Evolutionary conservation across 805 yeast genomes (phyloP).

Genomic region (Candida berthetii): DNA sequence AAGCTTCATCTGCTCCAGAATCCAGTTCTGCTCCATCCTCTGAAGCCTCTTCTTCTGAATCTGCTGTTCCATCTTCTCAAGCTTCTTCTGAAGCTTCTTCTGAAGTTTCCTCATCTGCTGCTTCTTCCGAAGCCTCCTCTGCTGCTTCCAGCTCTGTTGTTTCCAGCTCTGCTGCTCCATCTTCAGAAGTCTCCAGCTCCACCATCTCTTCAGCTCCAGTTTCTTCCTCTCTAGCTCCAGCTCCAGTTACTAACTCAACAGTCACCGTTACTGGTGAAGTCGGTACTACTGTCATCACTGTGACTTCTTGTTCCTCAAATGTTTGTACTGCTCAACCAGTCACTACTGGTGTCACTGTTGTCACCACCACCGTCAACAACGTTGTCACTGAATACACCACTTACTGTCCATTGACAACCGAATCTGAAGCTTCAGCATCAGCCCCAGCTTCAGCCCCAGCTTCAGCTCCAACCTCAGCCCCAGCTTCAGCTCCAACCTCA

Average conservation of each 20-base stretch:
- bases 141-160: neutral
- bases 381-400: neutral
- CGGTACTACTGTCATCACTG: neutral
- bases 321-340: neutral
- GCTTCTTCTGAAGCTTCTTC: too few species aligned
- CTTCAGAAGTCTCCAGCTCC: too few species aligned
- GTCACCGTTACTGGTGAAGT: neutral
- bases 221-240: neutral
- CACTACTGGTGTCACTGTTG: neutral
- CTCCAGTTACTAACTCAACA: neutral
- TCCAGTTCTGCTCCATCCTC: too few species aligned
- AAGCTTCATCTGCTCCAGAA: too few species aligned
- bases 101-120: too few species aligned
- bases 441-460: too few species aligned
- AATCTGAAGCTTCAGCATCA: neutral
- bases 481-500: too few species aligned
- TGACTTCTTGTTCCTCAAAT: neutral
- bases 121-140: neutral
- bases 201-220: neutral
- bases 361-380: neutral
- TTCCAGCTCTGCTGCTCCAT: too few species aligned
- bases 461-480: too few species aligned
- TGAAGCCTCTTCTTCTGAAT: too few species aligned
- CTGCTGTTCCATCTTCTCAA: too few species aligned
- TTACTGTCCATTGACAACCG: neutral